Base-by-base conservation (phyloP, 495 filamentous ascomycete genomes). In the Parachaetomium inaequale region DNA sequence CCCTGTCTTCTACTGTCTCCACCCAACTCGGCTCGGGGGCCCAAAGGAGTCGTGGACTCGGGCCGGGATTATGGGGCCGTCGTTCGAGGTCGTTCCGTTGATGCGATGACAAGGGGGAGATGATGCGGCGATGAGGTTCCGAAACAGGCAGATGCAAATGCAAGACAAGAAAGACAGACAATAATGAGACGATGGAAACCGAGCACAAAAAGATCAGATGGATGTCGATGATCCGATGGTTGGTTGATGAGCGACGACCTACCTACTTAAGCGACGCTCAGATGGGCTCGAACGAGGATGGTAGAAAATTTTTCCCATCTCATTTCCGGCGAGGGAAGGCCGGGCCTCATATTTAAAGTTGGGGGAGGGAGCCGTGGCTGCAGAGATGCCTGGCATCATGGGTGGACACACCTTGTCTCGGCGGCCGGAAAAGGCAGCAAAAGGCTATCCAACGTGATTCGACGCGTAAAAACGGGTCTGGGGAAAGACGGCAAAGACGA, bases 361-460 rank as follows among this genome's bases (percentile, higher is more conserved):
- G 23, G 36, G 23, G 36, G 47, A 66, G 55, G 55, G n/a, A 52
- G 58, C 51, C 54, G 19, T 38, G 45, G 59, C 58, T 72, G 70
- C 70, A 68, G 34, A 63, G 68, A 65, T 73, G 68, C 70, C 70
- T 73, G 66, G 66, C 11, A 52, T 61, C 49, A 56, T 50, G 38
- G 58, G 57, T 59, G 62, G 50, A 45, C 49, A 50, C 25, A 52
- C 53, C 40, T 61, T 32, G 54, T 62, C 63, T 68, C 55, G 64
- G 69, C 66, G 59, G 43, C 66, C 53, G 58, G 32, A 67, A 43
- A 62, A 60, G 68, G 69, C 66, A 68, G 34, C 43, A 50, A 36
- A 40, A 29, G 50, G 47, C 32, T 57, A 65, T 70, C 61, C 50
- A 64, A 58, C 71, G 71, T 67, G 68, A 69, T 65, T 66, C 58